Conservation (phyloP, 1,139 yeast genomes). For the Kodamaea ohmeri region DNA sequence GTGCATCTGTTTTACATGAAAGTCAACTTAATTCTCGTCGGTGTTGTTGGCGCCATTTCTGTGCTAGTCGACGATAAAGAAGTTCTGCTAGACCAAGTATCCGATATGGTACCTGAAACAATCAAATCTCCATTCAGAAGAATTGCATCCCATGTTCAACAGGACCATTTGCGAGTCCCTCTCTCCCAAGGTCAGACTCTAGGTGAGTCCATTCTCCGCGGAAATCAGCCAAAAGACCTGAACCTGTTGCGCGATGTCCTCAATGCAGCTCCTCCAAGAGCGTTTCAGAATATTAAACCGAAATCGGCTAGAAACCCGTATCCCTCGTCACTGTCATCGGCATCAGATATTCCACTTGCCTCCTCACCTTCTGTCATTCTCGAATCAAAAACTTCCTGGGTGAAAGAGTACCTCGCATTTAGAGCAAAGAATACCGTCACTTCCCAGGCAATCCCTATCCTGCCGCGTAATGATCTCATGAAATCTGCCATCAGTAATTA, state of each 20-base stretch:
- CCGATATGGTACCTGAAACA: neutral
- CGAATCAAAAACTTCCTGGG: constrained; percentile 11
- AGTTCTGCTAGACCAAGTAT: neutral
- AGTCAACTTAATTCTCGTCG: neutral
- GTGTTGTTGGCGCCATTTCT: neutral
- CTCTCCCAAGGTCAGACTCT: constrained; percentile 1
- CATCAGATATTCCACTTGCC: neutral
- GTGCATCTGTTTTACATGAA: constrained; percentile 1
- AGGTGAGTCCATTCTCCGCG: constrained; percentile 2
- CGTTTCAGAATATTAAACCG: neutral
- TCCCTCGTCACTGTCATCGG: neutral
- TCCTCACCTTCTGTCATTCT: constrained; percentile 6
- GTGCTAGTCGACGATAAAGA: constrained; percentile 2
- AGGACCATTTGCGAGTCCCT: constrained; percentile 3
- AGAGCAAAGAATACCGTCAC: neutral
- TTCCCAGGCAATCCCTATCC: neutral
- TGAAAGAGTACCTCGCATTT: constrained; percentile 11
- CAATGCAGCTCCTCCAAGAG: neutral
- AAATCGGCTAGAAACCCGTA: neutral
- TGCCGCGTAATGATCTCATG: constrained; percentile 1
- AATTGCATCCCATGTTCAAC: constrained; percentile 3
- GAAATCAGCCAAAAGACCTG: neutral
- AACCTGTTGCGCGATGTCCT: neutral
- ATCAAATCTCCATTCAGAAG: constrained; percentile 2
- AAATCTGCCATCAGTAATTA: constrained; percentile 23